Evolutionary conservation across 2,329 filamentous ascomycete species (phyloP), one percentile per base, ranked within the genome.

Genomic region (Dactylellina cionopaga): DNA sequence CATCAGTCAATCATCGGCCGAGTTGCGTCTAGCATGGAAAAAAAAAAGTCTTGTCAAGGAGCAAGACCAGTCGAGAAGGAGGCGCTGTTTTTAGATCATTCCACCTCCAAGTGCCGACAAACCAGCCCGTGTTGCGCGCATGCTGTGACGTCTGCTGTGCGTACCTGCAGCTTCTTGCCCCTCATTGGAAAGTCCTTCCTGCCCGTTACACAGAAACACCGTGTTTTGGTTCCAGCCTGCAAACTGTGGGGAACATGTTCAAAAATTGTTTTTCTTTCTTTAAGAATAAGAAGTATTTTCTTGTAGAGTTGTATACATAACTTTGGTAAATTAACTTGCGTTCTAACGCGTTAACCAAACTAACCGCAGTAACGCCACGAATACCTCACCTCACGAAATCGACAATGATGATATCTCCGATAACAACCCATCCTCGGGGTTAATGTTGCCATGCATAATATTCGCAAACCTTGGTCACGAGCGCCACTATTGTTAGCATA

Each of bases 91-190:
- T 70, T 56, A 63, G 65, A 63, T 56, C 29, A 15, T 59, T 54
- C 65, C 65, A 56, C 49, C 65, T 39, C 49, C 55, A 56, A 33
- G 11, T 70, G 65, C 65, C 49, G 55, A 47, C 27, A 25, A 22
- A n/a, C n/a, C n/a, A n/a, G 24, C 25, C 47, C n/a, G 60, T 69
- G 62, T 70, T 56, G 65, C 56, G 65, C 55, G 65, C 65, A 62
- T 62, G 39, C 56, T 56, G 55, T 70, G 65, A 70, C 65, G 65
- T 70, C 65, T 55, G 49, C n/a, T 15, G 19, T 39, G 46, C 41
- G 65, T 70, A 70, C 65, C 65, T 70, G 65, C 65, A 70, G 65
- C 44, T 63, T 70, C 25, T 31, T 63, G n/a, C 56, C 56, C 51
- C 54, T 46, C 56, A 70, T 55, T 43, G 65, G 65, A 56, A 70